Conservation (phyloP, 345 rosid species). For the Salix dunnii region DNA sequence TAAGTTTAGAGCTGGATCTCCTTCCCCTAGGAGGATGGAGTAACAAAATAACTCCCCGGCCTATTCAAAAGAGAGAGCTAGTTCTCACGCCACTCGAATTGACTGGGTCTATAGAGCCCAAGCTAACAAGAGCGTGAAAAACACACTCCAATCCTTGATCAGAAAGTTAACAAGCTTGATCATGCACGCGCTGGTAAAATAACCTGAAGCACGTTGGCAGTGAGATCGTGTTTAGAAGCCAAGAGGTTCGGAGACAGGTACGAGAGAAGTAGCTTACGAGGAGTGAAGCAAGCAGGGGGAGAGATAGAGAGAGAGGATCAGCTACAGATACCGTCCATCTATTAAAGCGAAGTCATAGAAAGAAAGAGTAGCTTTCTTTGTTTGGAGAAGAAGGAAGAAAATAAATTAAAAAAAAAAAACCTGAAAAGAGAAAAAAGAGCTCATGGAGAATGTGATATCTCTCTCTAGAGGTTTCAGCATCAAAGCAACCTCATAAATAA, state of each 20-base stretch:
- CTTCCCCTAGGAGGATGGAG: no score
- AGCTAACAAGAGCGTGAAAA: no score
- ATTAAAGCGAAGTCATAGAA: background rate
- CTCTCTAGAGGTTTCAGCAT: slow-evolving; percentile 6
- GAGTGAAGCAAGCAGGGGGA: background rate
- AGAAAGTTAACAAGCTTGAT: background rate
- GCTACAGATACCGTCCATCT: background rate
- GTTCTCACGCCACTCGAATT: no score
- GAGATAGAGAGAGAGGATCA: background rate
- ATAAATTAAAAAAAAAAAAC: background rate
- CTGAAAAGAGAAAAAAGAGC: slow-evolving; percentile 22
- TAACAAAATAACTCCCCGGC: no score
- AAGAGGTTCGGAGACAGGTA: background rate
- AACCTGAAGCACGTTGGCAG: slow-evolving; percentile 5
- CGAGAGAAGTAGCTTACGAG: background rate
- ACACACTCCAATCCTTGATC: no score
- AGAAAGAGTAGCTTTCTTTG: background rate
- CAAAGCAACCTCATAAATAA: slow-evolving; percentile 17
- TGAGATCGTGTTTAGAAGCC: background rate
- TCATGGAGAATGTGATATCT: slow-evolving; percentile 37
- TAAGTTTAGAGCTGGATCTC: no score
- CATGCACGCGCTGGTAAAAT: background rate
- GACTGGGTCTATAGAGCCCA: no score
- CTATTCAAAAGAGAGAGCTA: no score
- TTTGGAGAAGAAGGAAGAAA: slow-evolving; percentile 5